Evolutionary conservation across 2,329 filamentous ascomycete species (phyloP).

Genomic region (Aureobasidium zeae): DNA sequence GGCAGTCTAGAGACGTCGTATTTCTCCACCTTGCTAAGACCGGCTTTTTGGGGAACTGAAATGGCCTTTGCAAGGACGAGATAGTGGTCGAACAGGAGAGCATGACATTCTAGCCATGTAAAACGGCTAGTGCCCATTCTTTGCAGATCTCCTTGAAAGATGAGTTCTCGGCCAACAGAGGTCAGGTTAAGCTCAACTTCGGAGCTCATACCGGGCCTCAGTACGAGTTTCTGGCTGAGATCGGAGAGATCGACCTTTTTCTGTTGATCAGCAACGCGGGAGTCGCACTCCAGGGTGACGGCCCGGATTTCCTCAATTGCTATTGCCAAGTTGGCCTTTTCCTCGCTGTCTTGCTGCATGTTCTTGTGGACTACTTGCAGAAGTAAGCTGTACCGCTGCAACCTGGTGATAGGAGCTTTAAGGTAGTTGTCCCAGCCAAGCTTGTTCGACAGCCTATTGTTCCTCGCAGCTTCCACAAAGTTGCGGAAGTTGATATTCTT

Average conservation of each 20-base stretch:
- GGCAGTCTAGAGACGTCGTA: conserved; percentile 94
- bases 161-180: conserved; percentile 83
- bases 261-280: conserved; percentile 82
- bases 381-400: conserved; percentile 82
- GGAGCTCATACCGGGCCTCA: conserved; percentile 79
- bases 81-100: conserved; percentile 92
- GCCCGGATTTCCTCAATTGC: conserved; percentile 87
- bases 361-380: conserved; percentile 76
- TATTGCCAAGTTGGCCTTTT: conserved; percentile 72
- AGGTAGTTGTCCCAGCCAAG: conserved; percentile 91
- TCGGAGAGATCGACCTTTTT: conserved; percentile 86
- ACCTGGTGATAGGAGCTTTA: conserved; percentile 82
- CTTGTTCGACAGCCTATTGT: conserved; percentile 69
- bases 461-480: conserved; percentile 72
- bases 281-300: conserved; percentile 84
- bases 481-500: conserved; percentile 77
- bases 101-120: conserved; percentile 88
- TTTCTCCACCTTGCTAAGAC: conserved; percentile 63
- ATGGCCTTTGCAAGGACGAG: conserved; percentile 72
- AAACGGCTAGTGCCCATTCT: conserved; percentile 82
- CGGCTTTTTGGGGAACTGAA: conserved; percentile 53
- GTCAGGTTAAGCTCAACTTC: conserved; percentile 78
- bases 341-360: conserved; percentile 74
- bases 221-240: conserved; percentile 69
- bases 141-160: conserved; percentile 81